Base-by-base conservation (phyloP, 2,329 filamentous ascomycete species). In the Xylaria sp. region DNA sequence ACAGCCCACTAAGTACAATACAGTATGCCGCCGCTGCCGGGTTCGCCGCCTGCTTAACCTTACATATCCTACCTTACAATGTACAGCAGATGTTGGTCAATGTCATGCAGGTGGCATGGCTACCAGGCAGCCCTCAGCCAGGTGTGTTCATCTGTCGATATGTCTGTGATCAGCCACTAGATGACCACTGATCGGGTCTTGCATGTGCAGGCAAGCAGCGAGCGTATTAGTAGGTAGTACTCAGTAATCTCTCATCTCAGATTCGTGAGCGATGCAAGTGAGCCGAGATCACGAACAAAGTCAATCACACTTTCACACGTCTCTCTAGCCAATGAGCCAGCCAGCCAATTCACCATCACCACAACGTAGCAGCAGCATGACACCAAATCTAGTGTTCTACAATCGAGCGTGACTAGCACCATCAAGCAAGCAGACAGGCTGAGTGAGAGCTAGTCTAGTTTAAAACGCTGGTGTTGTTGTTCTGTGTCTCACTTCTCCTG, bases 401-500 rank as follows among this genome's bases (percentile, higher is more conserved):
- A 8, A 38, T 12, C 11, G 61, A 25, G 57, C 33, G 31, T 47
- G 38, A 42, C 47, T 54, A 38, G 28, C 31, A 23, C n/a, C 47
- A 46, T 43, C 21, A 42, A 33, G 35, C 49, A 47, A 45, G 47
- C 21, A 42, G 23, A 28, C 49, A 47, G 38, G 47, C 42, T 62
- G 43, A 51, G 40, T 31, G 21, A 35, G 33, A n/a, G 28, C 19
- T 42, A 35, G 40, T n/a, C 17, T 42, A 46, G 40, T 31, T 52
- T 21, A 17, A 42, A 46, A 47, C 12, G 56, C 33, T 40, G 38
- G 28, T 6, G 28, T 31, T 19, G n/a, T 50, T 45, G 35, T 38
- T 8, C 25, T 60, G 61, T 64, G 53, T 64, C 51, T 56, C 50
- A n/a, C 55, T 47, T 47, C 49, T 8, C 11, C 8, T 11, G 23